Base-by-base conservation (phyloP, 2,329 filamentous ascomycete genomes). In the Diaporthe capsici region DNA sequence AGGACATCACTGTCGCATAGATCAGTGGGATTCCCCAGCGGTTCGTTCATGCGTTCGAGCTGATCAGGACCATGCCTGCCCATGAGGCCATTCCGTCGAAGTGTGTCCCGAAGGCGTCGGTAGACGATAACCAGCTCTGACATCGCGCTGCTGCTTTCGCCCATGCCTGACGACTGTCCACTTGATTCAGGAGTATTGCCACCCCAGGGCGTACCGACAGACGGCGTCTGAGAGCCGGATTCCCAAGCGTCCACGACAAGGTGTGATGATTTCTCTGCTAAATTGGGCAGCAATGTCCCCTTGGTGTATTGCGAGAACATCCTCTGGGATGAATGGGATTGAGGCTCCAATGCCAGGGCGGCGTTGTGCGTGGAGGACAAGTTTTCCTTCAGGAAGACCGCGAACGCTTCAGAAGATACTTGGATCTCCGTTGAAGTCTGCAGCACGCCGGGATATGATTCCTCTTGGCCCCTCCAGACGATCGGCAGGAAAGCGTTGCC, bases 401-500 rank as follows among this genome's bases (percentile, higher is more conserved):
- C 88, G 80, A 97, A 95, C 2, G 73, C 71, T 49, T 77, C 76
- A 20, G 76, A 77, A 10, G 76, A 65, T 88, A 75, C 71, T 61
- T 77, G 76, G 3, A 39, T 28, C 25, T 77, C 83, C 25, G 84
- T 84, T 44, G 88, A 82, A 7, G 92, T 85, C 71, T 91, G 88
- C 51, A 98, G 85, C n/a, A 91, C 88, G 4, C 94, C 93, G 0
- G 95, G 92, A 77, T 96, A 95, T 2, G 92, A 91, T 81, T 98
- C 94, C 79, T 97, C 94, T 81, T 97, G 93, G 37, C 94, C 94
- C 82, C 96, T 97, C 97, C 97, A 99, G 51, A 98, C 92, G 77
- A 99, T 95, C 0, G 97, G 97, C 51, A 99, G 84, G 85, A 99
- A 99, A 0, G 95, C 91, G 82, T 99, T 99, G 3, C 97, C 97